Conservation (phyloP, 176 grass and related monocot genomes). For the Hordeum marinum region DNA sequence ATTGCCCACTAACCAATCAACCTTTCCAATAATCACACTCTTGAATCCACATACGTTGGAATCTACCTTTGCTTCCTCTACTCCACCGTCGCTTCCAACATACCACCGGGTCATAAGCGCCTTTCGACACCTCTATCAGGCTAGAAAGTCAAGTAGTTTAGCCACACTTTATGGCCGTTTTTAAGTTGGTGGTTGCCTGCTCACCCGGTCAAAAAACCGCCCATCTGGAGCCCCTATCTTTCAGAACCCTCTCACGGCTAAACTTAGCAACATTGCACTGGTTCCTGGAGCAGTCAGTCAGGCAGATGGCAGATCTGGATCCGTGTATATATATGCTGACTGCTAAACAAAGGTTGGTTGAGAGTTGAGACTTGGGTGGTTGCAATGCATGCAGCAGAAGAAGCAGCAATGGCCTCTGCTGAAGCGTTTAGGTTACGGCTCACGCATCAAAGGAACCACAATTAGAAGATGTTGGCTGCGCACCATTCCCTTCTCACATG, state of each 20-base stretch:
- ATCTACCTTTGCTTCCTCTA: conserved; percentile 16
- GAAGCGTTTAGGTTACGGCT: conserved; percentile 14
- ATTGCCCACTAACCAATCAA: conserved; percentile 44
- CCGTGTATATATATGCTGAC: background rate
- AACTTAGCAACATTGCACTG: conserved; percentile 33
- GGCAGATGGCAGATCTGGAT: conserved; percentile 41
- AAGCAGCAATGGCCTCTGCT: conserved; percentile 16
- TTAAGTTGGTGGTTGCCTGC: conserved; percentile 28
- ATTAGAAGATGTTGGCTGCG: conserved; percentile 15
- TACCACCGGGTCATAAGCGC: background rate
- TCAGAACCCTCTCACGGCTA: conserved; percentile 11
- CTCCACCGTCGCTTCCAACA: conserved; percentile 1
- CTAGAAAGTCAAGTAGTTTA: conserved; percentile 27
- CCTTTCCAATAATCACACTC: conserved; percentile 16
- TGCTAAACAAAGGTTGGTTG: conserved; percentile 36
- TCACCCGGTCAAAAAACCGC: conserved; percentile 10
- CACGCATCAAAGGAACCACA: conserved; percentile 31
- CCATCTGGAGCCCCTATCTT: background rate
- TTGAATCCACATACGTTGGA: conserved; percentile 14
- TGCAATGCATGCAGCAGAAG: conserved; percentile 6
- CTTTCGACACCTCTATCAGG: background rate
- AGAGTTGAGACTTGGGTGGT: background rate
- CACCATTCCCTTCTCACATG: conserved; percentile 21
- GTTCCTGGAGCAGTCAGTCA: conserved; percentile 1
- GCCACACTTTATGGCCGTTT: conserved; percentile 26